Conservation (phyloP, 371 early-diverging fungal species). For the Lichtheimia corymbifera region DNA sequence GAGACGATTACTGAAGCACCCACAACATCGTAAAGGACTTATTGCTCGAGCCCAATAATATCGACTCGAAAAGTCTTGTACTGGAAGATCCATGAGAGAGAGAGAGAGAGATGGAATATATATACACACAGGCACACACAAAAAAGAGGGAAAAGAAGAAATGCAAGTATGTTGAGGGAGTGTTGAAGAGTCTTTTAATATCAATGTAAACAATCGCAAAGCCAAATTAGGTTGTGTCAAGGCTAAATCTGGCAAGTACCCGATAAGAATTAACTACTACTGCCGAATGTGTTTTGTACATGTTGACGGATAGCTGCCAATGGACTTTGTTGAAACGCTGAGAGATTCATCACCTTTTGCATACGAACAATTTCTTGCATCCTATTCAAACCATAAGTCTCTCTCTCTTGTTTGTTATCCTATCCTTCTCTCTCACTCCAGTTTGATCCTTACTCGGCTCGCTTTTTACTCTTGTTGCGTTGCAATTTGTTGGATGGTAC, state of each 20-base stretch:
- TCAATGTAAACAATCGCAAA: slow-evolving; percentile 6
- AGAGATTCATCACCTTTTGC: slow-evolving; percentile 68
- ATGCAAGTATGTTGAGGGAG: not conserved
- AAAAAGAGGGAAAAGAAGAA: not conserved
- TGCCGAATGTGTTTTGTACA: slow-evolving; percentile 65
- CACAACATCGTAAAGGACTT: slow-evolving; percentile 21
- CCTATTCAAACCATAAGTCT: slow-evolving; percentile 21
- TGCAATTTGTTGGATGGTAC: slow-evolving; percentile 38
- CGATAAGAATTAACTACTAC: not conserved
- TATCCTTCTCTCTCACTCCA: too few relatives aligned
- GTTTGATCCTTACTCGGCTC: slow-evolving; percentile 48
- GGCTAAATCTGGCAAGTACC: not conserved
- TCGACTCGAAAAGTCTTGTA: slow-evolving; percentile 16
- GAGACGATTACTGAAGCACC: slow-evolving; percentile 25
- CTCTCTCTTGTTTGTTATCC: not conserved
- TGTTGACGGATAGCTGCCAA: slow-evolving; percentile 70
- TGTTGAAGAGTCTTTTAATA: not conserved
- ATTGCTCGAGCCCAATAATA: slow-evolving; percentile 19
- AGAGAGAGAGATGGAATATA: too few relatives aligned
- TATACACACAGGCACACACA: not conserved
- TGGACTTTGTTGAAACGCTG: slow-evolving; percentile 71
- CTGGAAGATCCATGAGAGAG: not conserved
- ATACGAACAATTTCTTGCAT: slow-evolving; percentile 69
- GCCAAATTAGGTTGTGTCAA: slow-evolving; percentile 10
- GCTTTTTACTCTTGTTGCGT: slow-evolving; percentile 52